phyloP scores from a whole-genome alignment of 1,139 yeast species.

The Candida freyschussii region DNA sequence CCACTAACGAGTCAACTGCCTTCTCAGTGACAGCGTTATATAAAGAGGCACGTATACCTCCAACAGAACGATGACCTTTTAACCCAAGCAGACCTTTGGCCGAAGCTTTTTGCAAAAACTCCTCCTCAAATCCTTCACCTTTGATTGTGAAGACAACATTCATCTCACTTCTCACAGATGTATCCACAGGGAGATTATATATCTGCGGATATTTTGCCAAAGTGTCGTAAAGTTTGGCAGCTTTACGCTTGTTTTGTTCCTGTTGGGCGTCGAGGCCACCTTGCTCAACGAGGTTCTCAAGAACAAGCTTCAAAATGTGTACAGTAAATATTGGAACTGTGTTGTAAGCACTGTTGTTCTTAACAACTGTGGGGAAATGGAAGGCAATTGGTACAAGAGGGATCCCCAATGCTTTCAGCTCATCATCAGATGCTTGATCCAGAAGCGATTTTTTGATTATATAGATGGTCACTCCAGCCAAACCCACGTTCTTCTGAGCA shows the following conservation, averaged over 20 bases:
- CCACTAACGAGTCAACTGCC: constrained; percentile 45
- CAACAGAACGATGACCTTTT: constrained; percentile 96
- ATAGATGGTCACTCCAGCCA: constrained; percentile 91
- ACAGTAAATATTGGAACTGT: constrained; percentile 92
- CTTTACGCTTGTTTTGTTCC: constrained; percentile 51
- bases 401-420: constrained; percentile 50
- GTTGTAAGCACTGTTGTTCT: constrained; percentile 89
- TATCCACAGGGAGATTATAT: constrained; percentile 62
- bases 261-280: constrained; percentile 52
- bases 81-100: constrained; percentile 61
- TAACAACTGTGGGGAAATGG: constrained; percentile 80
- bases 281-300: constrained; percentile 42
- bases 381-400: constrained; percentile 86
- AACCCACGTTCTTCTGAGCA: constrained; percentile 95
- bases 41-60: constrained; percentile 91
- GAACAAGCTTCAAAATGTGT: constrained; percentile 76
- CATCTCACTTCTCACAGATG: constrained; percentile 77
- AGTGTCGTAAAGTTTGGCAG: constrained; percentile 54
- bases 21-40: constrained; percentile 77
- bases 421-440: constrained; percentile 60
- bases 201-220: constrained; percentile 64
- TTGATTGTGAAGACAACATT: constrained; percentile 82
- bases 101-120: constrained; percentile 60
- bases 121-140: constrained; percentile 57
- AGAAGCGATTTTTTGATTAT: constrained; percentile 78